Percentiles rank a stretch among this genome's conserved stretches.
phyloP scores from a whole-genome alignment of 192 early-diverging fungal genomes.

The Backusella westeae region DNA sequence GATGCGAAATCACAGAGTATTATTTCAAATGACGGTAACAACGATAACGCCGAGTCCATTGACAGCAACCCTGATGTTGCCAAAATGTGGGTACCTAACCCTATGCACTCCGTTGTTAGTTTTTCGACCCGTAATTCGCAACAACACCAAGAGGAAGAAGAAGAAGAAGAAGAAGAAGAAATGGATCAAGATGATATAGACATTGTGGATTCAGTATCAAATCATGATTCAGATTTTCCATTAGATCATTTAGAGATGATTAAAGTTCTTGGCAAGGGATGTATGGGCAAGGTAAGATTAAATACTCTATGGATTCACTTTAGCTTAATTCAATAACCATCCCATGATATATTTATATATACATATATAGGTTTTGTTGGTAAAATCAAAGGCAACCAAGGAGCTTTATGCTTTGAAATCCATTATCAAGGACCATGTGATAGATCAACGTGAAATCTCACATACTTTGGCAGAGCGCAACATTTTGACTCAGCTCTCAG shows the following conservation, averaged over 20 bases:
- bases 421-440: slow-evolving; percentile 58
- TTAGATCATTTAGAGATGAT: slow-evolving; percentile 51
- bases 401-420: slow-evolving; percentile 52
- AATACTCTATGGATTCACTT: neutral
- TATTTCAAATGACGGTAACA: neutral
- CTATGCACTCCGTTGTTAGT: neutral
- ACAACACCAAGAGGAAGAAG: neutral
- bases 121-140: neutral
- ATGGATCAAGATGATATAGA: slow-evolving; percentile 9
- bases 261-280: slow-evolving; percentile 53
- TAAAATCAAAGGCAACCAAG: slow-evolving; percentile 37
- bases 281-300: slow-evolving; percentile 55
- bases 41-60: neutral
- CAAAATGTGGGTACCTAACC: slow-evolving; percentile 10
- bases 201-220: slow-evolving; percentile 7
- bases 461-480: slow-evolving; percentile 82
- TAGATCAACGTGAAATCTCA: slow-evolving; percentile 70
- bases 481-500: slow-evolving; percentile 66
- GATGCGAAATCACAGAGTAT: neutral
- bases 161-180: neutral
- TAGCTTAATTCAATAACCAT: slow-evolving; percentile 4
- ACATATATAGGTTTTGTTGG: slow-evolving; percentile 43
- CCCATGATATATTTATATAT: neutral
- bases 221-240: slow-evolving; percentile 19
- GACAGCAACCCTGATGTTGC: neutral